A percentile compares a stretch with the other conserved stretches of the same genome.
phyloP scores from a whole-genome alignment of 208 protist species.

The Naegleria fowleri region DNA sequence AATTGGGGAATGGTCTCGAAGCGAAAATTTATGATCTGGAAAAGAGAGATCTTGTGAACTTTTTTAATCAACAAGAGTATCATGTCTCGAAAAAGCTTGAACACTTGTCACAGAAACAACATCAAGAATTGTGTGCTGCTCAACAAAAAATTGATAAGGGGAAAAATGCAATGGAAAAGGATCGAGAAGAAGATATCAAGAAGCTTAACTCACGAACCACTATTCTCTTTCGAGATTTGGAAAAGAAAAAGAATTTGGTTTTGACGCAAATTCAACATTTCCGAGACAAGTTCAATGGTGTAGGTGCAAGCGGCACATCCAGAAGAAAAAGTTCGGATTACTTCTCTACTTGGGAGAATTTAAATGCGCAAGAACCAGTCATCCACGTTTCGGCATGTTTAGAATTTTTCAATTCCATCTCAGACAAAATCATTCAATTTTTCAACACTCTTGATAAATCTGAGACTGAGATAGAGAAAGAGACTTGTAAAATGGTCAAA shows the following conservation, averaged over 20 bases:
- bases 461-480: neutral
- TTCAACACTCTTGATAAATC: neutral
- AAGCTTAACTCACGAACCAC: neutral
- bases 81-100: neutral
- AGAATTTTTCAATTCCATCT: neutral
- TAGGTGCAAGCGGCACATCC: neutral
- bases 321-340: neutral
- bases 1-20: neutral
- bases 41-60: neutral
- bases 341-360: neutral
- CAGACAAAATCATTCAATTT: neutral
- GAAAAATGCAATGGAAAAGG: neutral
- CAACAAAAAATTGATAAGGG: neutral
- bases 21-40: neutral
- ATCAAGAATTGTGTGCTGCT: neutral
- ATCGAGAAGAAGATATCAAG: neutral
- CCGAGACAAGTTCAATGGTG: neutral
- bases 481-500: neutral
- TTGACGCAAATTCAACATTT: neutral
- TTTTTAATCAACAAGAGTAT: neutral
- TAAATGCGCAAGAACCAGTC: neutral
- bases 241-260: neutral
- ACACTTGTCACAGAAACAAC: neutral
- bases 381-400: neutral
- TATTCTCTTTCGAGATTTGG: neutral